Percentiles rank a stretch among this genome's conserved stretches.
Conservation (phyloP, 495 filamentous ascomycete genomes). For the Amorphotheca resinae region DNA sequence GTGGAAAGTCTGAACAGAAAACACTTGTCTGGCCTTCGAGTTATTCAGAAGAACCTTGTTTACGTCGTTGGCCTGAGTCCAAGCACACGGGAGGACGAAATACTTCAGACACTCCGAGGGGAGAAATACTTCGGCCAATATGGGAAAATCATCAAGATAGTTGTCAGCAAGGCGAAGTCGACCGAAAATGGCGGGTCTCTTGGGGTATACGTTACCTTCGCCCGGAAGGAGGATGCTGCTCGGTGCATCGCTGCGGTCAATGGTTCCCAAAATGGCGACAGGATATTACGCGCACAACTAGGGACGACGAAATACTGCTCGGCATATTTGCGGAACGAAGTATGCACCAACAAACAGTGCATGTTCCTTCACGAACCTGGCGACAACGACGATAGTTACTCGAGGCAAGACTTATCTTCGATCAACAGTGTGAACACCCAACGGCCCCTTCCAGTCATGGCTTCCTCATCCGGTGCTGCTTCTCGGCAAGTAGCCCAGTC, state of each 20-base stretch:
- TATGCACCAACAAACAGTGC: conserved; percentile 85
- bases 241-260: conserved; percentile 86
- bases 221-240: conserved; percentile 73
- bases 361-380: conserved; percentile 97
- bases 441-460: conserved; percentile 38
- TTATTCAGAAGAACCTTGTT: conserved; percentile 96
- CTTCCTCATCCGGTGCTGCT: conserved; percentile 35
- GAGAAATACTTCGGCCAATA: conserved; percentile 96
- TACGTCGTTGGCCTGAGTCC: conserved; percentile 94
- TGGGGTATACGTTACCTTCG: conserved; percentile 94
- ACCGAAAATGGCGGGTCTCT: conserved; percentile 56
- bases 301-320: conserved; percentile 99
- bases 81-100: conserved; percentile 77
- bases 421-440: conserved; percentile 82
- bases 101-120: conserved; percentile 76
- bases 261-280: conserved; percentile 79
- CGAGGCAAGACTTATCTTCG: conserved; percentile 88
- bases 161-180: conserved; percentile 86
- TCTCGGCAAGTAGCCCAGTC: conserved; percentile 29
- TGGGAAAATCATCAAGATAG: conserved; percentile 96
- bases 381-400: conserved; percentile 94
- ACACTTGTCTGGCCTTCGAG: conserved; percentile 84
- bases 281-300: conserved; percentile 79
- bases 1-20: conserved; percentile 90
- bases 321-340: conserved; percentile 85